Evolutionary conservation across 2,329 filamentous ascomycete genomes (phyloP), one percentile per base, ranked within the genome.

Genomic region (Colletotrichum limetticola): DNA sequence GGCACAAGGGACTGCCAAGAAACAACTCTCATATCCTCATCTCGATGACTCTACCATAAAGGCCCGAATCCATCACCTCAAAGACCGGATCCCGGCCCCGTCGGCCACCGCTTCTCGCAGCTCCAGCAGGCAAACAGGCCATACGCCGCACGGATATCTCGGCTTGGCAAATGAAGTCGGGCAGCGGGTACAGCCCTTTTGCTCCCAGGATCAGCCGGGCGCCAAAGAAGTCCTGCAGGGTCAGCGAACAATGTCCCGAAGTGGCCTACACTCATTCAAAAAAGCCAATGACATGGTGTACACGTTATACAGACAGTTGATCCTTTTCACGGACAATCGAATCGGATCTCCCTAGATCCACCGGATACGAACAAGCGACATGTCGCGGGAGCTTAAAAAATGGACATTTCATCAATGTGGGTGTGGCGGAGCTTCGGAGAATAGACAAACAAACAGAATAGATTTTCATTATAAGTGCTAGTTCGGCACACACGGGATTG

Each of bases 391-490:
- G 46, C 11, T 26, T 37, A 26, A 19, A n/a, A 28, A 64, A 7
- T 52, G 42, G 46, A n/a, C 28, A 16, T 19, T 22, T 6, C 26
- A 22, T 62, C 24, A 28, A 26, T 16, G 8, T 8, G 14, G n/a
- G 4, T 22, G 46, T 16, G 49, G 61, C 14, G 28, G 30, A 55
- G 61, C 46, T 16, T n/a, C 7, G 30, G 46, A 37, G 24, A 14
- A 22, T 35, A 16, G 14, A 56, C 26, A 59, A 55, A 49, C 55
- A 46, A 72, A 49, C 37, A 28, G 53, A 32, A 3, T 63, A 58
- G 14, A 63, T 58, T 68, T 28, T 62, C 37, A 72, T 73, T 71
- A 73, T 32, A 61, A 65, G 26, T 56, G 66, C 66, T 72, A 53
- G 35, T 63, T 46, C 35, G 22, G 30, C 46, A 64, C 35, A 46